Base-by-base conservation (phyloP, 768 basidiomycete species). In the Scleroderma bovista region DNA sequence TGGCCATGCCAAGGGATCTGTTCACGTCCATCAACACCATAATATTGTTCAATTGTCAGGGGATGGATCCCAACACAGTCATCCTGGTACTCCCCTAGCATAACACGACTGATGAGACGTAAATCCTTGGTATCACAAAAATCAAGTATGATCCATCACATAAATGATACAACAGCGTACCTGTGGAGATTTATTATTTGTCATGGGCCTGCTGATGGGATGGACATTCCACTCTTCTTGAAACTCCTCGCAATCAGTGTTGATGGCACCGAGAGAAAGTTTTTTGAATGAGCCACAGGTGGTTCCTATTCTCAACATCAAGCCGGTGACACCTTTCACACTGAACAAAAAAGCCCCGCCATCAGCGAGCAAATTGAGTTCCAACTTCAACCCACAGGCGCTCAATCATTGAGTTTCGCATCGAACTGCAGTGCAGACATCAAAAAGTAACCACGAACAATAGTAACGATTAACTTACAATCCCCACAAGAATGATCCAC, bases 211-310 rank as follows among this genome's bases (percentile, higher is more conserved):
- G 60, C 65, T 36, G 11, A 76, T 57, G 1, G 69, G 63, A 45
- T 76, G 70, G 6, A 57, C 34, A 49, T 77, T 78, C 74, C 75
- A 77, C 4, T 69, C 55, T 2, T 51, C 1, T 13, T 57, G 54
- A 50, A 76, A 75, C 8, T 46, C 29, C 0, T 49, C 2, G 43
- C 73, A 75, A 44, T 75, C 72, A 0, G 46, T 15, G 33, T 75
- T 71, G 20, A 77, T 66, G 0, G 32, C 32, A 2, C 59, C 48
- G 0, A 77, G 62, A 50, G 76, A 78, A 0, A 77, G 58, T 31
- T 29, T n/a, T 22, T 22, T 76, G 72, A 0, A 79, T 56, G 0
- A 79, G 60, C 77, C 77, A 77, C 0, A 73, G 52, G 51, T 78
- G 75, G 12, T 47, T 11, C 0, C 61, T 49, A 19, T 74, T 57